Evolutionary conservation across 2,329 filamentous ascomycete species (phyloP).

Genomic region (Penicillium paneum): DNA sequence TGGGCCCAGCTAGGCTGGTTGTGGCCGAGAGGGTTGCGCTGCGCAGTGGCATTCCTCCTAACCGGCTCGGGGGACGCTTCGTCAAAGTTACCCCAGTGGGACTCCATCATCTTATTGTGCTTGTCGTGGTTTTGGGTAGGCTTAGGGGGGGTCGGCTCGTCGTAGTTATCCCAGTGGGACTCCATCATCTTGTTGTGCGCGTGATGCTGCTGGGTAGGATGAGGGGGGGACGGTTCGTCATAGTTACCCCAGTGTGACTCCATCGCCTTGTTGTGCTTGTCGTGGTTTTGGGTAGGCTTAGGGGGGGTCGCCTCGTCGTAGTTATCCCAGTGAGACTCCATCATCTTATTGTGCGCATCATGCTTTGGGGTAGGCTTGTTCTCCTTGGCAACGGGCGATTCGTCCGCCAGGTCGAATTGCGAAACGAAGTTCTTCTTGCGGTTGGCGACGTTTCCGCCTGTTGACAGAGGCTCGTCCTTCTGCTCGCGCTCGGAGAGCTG

Average conservation of each 20-base stretch:
- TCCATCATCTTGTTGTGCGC: constrained; percentile 62
- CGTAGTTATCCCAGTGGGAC: constrained; percentile 49
- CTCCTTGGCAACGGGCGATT: constrained; percentile 29
- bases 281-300: too few species aligned
- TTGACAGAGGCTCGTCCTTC: constrained; percentile 52
- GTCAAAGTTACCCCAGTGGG: constrained; percentile 50
- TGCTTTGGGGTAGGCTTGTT: constrained; percentile 54
- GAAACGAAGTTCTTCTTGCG: constrained; percentile 72
- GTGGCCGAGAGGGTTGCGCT: constrained; percentile 25
- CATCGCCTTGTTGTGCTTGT: too few species aligned
- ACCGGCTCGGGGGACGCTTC: constrained; percentile 29
- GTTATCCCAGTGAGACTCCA: constrained; percentile 58
- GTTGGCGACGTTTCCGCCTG: constrained; percentile 69
- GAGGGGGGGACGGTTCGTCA: too few species aligned
- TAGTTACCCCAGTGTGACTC: too few species aligned
- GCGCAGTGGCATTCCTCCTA: constrained; percentile 22
- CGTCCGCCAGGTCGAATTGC: constrained; percentile 74
- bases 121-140: neutral
- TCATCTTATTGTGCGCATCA: constrained; percentile 55
- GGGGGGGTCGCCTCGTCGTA: constrained; percentile 34
- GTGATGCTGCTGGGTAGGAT: constrained; percentile 55
- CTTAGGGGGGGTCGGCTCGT: constrained; percentile 27
- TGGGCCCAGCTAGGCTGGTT: constrained; percentile 44
- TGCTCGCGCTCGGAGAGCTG: constrained; percentile 31
- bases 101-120: constrained; percentile 62